These are phyloP conservation scores for Coemansia sp. DNA, from an alignment of 192 early-diverging fungal species.

Conservation along the genomic window DNA sequence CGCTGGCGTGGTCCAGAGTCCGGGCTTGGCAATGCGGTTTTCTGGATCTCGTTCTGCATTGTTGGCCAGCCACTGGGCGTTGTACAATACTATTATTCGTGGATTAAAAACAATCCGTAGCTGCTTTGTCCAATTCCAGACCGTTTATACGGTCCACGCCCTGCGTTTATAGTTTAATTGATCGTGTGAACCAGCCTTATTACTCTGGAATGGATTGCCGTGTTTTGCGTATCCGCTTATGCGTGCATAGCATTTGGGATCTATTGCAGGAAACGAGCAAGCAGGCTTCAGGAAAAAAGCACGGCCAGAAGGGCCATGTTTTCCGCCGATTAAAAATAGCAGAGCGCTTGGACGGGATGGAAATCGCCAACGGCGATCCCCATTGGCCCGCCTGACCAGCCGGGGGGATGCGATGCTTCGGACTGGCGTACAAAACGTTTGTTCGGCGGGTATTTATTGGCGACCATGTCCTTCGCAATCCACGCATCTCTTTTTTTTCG, in stretches of 20 bases:
- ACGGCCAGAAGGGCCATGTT: too few species aligned
- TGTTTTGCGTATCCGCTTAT: too few species aligned
- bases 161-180: background rate
- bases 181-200: background rate
- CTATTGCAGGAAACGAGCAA: background rate
- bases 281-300: background rate
- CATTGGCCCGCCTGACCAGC: slow-evolving; percentile 5
- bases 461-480: background rate
- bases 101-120: slow-evolving; percentile 55
- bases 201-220: too few species aligned
- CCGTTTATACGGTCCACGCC: background rate
- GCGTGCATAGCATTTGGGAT: too few species aligned
- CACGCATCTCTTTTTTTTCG: background rate
- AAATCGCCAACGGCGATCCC: slow-evolving; percentile 3
- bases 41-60: slow-evolving; percentile 80
- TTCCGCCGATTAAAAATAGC: too few species aligned
- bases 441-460: slow-evolving; percentile 6
- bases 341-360: slow-evolving; percentile 3
- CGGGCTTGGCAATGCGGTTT: slow-evolving; percentile 72
- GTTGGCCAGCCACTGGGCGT: slow-evolving; percentile 75
- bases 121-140: background rate
- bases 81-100: slow-evolving; percentile 71
- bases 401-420: background rate
- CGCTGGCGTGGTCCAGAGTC: slow-evolving; percentile 67
- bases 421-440: slow-evolving; percentile 2